Percentiles rank a stretch among this genome's conserved stretches.
These are phyloP conservation scores for Phytophthora quininea DNA, from an alignment of 352 stramenopile genomes.

Conservation along the genomic window DNA sequence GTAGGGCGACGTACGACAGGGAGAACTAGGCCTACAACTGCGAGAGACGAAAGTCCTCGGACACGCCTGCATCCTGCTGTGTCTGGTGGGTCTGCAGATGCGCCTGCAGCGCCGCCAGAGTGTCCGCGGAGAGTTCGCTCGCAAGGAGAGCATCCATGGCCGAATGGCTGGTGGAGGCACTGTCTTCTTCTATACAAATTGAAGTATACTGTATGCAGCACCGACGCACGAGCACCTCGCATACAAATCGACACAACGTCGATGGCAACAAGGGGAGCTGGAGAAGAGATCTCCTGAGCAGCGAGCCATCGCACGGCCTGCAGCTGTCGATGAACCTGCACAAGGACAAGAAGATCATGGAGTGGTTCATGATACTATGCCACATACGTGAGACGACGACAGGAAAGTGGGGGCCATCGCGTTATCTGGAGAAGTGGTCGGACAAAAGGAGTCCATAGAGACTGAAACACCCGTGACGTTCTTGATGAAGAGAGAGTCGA, in stretches of 20 bases:
- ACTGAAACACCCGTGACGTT: slow-evolving; percentile 57
- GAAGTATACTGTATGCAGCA: no score
- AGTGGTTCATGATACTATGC: slow-evolving; percentile 44
- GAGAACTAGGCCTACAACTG: slow-evolving; percentile 46
- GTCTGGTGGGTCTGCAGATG: slow-evolving; percentile 51
- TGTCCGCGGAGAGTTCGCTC: slow-evolving; percentile 57
- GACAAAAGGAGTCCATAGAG: slow-evolving; percentile 41
- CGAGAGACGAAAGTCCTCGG: slow-evolving; percentile 62
- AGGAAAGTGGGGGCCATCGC: slow-evolving; percentile 54
- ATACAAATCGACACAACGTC: no score
- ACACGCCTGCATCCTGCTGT: slow-evolving; percentile 43
- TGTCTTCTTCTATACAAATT: background rate
- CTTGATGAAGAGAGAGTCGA: slow-evolving; percentile 44
- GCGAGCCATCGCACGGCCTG: slow-evolving; percentile 34
- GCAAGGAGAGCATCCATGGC: slow-evolving; percentile 49
- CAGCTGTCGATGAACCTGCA: slow-evolving; percentile 66
- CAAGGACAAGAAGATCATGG: slow-evolving; percentile 50
- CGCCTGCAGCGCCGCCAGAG: slow-evolving; percentile 53
- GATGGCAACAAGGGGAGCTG: no score
- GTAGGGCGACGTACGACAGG: slow-evolving; percentile 5
- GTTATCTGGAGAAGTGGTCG: slow-evolving; percentile 59
- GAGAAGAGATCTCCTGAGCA: no score
- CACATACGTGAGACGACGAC: slow-evolving; percentile 41
- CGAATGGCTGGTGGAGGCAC: slow-evolving; percentile 11
- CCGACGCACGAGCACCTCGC: no score